These are phyloP conservation scores for Coemansia guatemalensis DNA, from an alignment of 192 early-diverging fungal species.

Conservation along the genomic window DNA sequence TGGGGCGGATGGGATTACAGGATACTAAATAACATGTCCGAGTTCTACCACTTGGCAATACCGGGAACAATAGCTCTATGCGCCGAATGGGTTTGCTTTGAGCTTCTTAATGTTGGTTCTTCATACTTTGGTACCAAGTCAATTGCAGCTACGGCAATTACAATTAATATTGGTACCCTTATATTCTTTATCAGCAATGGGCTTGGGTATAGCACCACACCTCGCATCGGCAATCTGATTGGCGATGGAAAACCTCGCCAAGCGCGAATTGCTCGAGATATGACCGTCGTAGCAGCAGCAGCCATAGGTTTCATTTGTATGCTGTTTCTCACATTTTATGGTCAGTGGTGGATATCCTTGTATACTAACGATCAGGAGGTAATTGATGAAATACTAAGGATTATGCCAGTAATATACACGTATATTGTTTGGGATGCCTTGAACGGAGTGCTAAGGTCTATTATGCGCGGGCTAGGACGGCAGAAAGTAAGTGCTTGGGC, in stretches of 20 bases:
- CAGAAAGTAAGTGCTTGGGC: conserved; percentile 39
- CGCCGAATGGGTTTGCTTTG: conserved; percentile 76
- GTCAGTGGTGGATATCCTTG: conserved; percentile 27
- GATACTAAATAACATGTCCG: conserved; percentile 57
- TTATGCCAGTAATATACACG: conserved; percentile 68
- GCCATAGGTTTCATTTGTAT: conserved; percentile 38
- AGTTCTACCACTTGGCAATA: conserved; percentile 64
- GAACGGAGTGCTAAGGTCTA: conserved; percentile 51
- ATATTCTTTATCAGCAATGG: conserved; percentile 68
- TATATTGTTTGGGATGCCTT: conserved; percentile 58
- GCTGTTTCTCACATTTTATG: conserved; percentile 2
- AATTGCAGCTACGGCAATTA: conserved; percentile 72
- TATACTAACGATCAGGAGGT: conserved; percentile 63
- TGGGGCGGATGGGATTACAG: conserved; percentile 79
- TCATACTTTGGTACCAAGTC: conserved; percentile 66
- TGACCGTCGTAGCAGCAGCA: conserved; percentile 55
- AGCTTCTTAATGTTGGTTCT: conserved; percentile 62
- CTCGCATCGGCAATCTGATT: conserved; percentile 69
- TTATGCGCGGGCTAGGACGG: conserved; percentile 43
- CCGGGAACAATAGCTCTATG: conserved; percentile 76
- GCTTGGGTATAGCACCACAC: conserved; percentile 66
- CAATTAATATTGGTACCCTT: conserved; percentile 62
- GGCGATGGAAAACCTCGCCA: conserved; percentile 54
- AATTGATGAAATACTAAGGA: neutral
- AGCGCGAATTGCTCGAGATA: conserved; percentile 58